A percentile compares a stretch with the other conserved stretches of the same genome.
These are phyloP conservation scores for Thalassiosira mediterranea DNA, from an alignment of 352 stramenopile genomes.

Conservation along the genomic window DNA sequence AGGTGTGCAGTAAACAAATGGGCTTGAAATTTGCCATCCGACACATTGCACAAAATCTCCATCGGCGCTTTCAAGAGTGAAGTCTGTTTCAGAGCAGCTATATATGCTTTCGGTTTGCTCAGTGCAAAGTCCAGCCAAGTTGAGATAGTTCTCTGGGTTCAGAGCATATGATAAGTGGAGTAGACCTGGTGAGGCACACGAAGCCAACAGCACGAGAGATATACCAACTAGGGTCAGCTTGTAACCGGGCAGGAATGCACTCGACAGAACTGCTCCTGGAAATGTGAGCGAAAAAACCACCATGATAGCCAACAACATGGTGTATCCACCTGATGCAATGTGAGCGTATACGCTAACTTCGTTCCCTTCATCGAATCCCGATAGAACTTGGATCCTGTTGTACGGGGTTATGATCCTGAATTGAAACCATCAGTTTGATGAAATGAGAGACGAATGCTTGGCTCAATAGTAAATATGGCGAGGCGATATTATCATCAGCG, in stretches of 20 bases:
- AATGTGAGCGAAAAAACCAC: slow-evolving; percentile 50
- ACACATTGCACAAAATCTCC: slow-evolving; percentile 55
- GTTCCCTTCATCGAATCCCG: slow-evolving; percentile 25
- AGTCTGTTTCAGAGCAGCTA: slow-evolving; percentile 3
- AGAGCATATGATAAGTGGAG: slow-evolving; percentile 16
- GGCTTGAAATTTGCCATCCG: slow-evolving; percentile 23
- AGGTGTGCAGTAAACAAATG: slow-evolving; percentile 25
- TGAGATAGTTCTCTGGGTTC: not conserved
- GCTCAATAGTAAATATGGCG: too few relatives aligned
- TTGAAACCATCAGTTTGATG: slow-evolving; percentile 3
- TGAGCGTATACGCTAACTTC: slow-evolving; percentile 42
- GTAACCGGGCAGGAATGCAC: slow-evolving; percentile 58
- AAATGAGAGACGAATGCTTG: too few relatives aligned
- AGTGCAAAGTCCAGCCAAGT: slow-evolving; percentile 4
- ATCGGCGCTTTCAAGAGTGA: slow-evolving; percentile 23
- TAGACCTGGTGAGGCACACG: slow-evolving; percentile 41
- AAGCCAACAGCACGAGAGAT: slow-evolving; percentile 36
- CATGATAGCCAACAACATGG: slow-evolving; percentile 51
- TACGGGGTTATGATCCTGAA: slow-evolving; percentile 3
- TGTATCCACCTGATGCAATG: slow-evolving; percentile 44
- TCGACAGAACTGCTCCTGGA: slow-evolving; percentile 36
- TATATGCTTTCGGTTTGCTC: slow-evolving; percentile 8
- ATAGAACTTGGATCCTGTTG: slow-evolving; percentile 12
- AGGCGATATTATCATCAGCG: not conserved
- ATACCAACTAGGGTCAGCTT: slow-evolving; percentile 49